phyloP scores from a whole-genome alignment of 2,329 filamentous ascomycete genomes.

The Colletotrichum zoysiae region DNA sequence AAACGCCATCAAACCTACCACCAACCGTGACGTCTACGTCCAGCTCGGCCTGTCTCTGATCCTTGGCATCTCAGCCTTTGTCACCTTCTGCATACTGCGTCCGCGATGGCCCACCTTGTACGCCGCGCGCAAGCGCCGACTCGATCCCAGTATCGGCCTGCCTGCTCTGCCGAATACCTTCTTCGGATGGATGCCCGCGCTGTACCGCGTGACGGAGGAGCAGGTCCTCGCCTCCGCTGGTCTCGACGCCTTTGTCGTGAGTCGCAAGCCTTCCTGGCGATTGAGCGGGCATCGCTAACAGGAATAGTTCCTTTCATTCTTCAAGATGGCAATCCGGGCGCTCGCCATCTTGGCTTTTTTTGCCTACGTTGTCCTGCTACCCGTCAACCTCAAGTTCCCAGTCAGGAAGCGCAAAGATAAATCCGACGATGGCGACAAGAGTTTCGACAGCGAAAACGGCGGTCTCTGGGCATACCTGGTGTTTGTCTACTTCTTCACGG shows the following conservation, averaged over 20 bases:
- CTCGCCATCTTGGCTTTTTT: constrained; percentile 85
- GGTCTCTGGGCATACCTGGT: constrained; percentile 94
- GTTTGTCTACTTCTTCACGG: constrained; percentile 95
- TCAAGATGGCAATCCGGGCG: constrained; percentile 93
- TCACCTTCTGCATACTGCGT: constrained; percentile 84
- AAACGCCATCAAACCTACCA: constrained; percentile 45
- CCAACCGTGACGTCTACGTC: constrained; percentile 58
- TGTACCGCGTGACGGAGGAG: constrained; percentile 88
- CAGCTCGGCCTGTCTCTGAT: constrained; percentile 80
- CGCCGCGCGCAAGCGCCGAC: constrained; percentile 85
- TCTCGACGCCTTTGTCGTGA: constrained; percentile 91
- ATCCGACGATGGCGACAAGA: constrained; percentile 48
- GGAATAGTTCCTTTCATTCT: constrained; percentile 84
- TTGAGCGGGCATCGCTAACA: neutral
- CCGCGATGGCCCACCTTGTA: constrained; percentile 94
- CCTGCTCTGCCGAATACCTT: constrained; percentile 86
- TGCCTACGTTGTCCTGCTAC: constrained; percentile 82
- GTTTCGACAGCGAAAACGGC: constrained; percentile 51
- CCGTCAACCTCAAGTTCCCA: constrained; percentile 81
- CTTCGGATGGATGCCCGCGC: constrained; percentile 91
- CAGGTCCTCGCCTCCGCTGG: constrained; percentile 91
- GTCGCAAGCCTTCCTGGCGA: constrained; percentile 46
- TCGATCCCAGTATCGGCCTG: constrained; percentile 69
- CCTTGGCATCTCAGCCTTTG: constrained; percentile 77
- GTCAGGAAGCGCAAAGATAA: constrained; percentile 26